Base-by-base conservation (phyloP, 768 basidiomycete genomes). In the Cystofilobasidium capitatum region DNA sequence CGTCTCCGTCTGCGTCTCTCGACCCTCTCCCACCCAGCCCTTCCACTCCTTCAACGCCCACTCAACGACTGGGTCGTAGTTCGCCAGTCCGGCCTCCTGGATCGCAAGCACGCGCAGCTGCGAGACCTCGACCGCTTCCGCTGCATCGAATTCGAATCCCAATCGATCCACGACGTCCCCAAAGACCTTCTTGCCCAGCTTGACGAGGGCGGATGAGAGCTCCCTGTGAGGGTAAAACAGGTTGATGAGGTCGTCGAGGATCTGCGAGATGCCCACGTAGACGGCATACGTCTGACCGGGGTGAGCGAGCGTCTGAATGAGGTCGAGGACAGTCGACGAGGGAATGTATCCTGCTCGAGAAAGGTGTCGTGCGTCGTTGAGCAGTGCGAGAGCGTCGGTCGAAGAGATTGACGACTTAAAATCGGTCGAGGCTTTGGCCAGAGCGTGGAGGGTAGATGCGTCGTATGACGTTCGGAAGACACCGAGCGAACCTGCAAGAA, bases 351-450 rank as follows among this genome's bases (percentile, higher is more conserved):
- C 92, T 24, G 91, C 88, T 73, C 86, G 84, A 58, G 89, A 83
- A 36, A 97, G 82, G 0, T 86, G 86, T 73, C 87, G 81, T 0
- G 86, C 81, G 73, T 98, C 94, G 60, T 86, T 83, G 26, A 94
- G 84, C 31, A 98, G 81, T n/a, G 93, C 93, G 71, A 96, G 86
- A 26, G 89, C 83, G 74, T 98, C 94, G 62, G 88, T 85, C 67
- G 91, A 78, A 1, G 86, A 82, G 79, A 93, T 91, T 10, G 82
- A 76, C 3, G 83, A 83, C 64, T 83, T 77, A 14, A 79, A 73
- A 72, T 83, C 84, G n/a, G 85, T 83, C 1, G 89, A 90, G 73
- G 91, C 88, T 29, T 80, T 77, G 9, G 88, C 91, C 66, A 97
- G 88, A 74, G 84, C 84, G 26, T 80, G 80, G 17, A 96, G 81